phyloP scores from a whole-genome alignment of 768 basidiomycete genomes.

The Lactarius quietus region DNA sequence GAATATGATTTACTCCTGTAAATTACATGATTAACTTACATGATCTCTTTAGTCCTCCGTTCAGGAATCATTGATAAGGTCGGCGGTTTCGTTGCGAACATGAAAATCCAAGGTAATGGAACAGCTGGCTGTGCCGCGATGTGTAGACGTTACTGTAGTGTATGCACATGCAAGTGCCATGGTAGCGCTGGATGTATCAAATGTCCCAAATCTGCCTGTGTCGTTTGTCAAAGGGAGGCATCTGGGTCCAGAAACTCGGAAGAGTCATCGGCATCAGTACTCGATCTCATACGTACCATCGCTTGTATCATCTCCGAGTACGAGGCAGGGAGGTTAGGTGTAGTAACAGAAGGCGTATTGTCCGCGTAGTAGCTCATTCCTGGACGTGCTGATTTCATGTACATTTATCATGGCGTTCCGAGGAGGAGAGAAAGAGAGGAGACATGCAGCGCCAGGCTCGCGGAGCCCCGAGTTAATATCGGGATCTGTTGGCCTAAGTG shows the following conservation, averaged over 20 bases:
- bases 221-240: not conserved
- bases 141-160: not conserved
- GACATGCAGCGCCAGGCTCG: not conserved
- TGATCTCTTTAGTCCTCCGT: not conserved
- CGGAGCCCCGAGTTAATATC: slow-evolving; percentile 1
- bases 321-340: not conserved
- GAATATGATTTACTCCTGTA: not conserved
- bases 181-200: not conserved
- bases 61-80: slow-evolving; percentile 7
- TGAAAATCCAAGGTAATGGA: not conserved
- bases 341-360: not conserved
- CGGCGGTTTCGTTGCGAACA: not conserved
- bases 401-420: not conserved
- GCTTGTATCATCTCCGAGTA: not conserved
- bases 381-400: not conserved
- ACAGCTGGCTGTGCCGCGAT: not conserved
- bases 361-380: not conserved
- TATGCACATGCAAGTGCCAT: not conserved
- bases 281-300: not conserved
- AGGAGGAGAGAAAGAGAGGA: slow-evolving; percentile 1
- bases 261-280: not conserved
- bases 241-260: not conserved
- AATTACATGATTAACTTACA: not conserved
- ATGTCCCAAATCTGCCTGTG: not conserved
- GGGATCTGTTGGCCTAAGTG: not conserved